These are phyloP conservation scores for Mycena filopes DNA, from an alignment of 768 basidiomycete genomes.

Conservation along the genomic window DNA sequence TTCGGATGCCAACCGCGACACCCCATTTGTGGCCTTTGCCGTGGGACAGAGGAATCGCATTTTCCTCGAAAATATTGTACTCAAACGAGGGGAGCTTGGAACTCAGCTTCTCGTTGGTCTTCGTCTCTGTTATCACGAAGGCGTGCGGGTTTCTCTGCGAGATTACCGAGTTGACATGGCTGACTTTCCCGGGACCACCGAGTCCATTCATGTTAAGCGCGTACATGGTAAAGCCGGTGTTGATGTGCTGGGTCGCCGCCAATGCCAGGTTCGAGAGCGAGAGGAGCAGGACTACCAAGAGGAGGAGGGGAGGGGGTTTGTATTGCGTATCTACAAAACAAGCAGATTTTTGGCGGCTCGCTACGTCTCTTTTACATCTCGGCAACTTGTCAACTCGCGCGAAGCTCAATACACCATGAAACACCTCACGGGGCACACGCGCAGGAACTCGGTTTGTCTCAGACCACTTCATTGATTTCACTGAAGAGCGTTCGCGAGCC, in stretches of 20 bases:
- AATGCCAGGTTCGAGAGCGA: not conserved
- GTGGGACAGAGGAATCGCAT: not conserved
- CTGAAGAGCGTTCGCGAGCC: not conserved
- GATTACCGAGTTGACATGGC: constrained; percentile 5
- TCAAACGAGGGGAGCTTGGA: not conserved
- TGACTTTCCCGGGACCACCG: not conserved
- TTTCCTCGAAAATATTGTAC: constrained; percentile 15
- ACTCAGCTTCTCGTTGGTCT: constrained; percentile 9
- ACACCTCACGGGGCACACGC: constrained; percentile 3
- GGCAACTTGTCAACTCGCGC: not conserved
- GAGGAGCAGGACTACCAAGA: not conserved
- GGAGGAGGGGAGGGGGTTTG: not conserved
- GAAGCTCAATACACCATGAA: constrained; percentile 21
- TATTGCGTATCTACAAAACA: constrained; percentile 4
- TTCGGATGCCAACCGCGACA: constrained; percentile 18
- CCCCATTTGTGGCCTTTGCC: constrained; percentile 27
- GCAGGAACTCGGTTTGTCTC: not conserved
- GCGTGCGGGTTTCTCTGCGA: not conserved
- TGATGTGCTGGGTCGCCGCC: not conserved
- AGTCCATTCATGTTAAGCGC: constrained; percentile 11
- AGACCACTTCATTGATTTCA: not conserved
- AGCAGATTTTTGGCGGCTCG: constrained; percentile 24
- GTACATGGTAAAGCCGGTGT: constrained; percentile 8
- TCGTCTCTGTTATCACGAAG: constrained; percentile 6
- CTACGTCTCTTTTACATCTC: constrained; percentile 5